phyloP scores from a whole-genome alignment of 2,329 filamentous ascomycete species.

The Cryphonectria radicalis region DNA sequence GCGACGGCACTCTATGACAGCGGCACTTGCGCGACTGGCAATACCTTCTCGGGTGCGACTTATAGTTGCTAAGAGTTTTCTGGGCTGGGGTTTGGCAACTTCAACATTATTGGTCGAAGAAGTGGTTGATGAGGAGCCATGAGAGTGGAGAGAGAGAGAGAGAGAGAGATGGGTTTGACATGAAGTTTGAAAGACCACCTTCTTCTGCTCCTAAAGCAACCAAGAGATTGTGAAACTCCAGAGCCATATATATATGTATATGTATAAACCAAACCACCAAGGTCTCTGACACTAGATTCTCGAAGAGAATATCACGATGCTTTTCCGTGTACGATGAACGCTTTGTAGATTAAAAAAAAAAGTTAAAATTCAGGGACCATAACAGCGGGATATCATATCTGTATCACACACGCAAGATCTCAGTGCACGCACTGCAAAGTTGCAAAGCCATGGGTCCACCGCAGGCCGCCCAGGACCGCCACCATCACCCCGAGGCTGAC shows the following conservation, averaged over 20 bases:
- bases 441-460: constrained; percentile 68
- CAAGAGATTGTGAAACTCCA: neutral
- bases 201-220: neutral
- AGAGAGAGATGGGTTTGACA: neutral
- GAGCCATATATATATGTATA: neutral
- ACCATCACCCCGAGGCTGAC: constrained; percentile 64
- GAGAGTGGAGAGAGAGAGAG: neutral
- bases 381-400: neutral
- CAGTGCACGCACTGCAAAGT: constrained; percentile 44
- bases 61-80: neutral
- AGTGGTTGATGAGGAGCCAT: neutral
- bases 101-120: neutral
- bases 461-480: constrained; percentile 73
- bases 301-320: neutral
- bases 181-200: neutral
- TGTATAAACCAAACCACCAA: neutral
- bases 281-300: neutral
- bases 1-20: neutral
- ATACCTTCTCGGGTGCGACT: neutral
- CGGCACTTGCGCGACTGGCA: constrained; percentile 3
- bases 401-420: neutral
- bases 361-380: neutral
- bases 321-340: neutral
- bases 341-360: neutral
- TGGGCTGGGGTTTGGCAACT: neutral